These are phyloP conservation scores for Tephrocybe sp. DNA, from an alignment of 768 basidiomycete genomes.

Conservation along the genomic window DNA sequence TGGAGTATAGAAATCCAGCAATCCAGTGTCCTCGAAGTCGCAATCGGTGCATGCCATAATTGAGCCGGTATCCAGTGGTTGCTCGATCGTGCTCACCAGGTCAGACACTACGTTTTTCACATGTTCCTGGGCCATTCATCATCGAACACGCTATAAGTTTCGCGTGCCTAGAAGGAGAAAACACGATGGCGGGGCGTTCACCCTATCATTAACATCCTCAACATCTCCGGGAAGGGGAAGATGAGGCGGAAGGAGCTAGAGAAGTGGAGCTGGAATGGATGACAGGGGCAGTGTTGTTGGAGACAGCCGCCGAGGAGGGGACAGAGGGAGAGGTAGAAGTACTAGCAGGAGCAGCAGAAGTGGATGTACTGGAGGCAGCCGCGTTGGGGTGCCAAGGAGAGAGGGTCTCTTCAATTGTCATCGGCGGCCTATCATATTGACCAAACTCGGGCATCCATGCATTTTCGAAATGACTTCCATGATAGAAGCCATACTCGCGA, in stretches of 20 bases:
- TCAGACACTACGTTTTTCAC: too few species aligned
- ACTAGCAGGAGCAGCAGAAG: not conserved
- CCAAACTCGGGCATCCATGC: constrained; percentile 17
- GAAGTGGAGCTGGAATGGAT: not conserved
- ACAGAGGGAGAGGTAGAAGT: not conserved
- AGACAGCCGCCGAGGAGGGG: not conserved
- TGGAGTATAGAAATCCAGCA: too few species aligned
- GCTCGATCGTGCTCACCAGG: too few species aligned
- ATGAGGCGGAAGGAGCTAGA: too few species aligned
- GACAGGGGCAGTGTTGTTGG: not conserved
- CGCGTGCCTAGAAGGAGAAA: not conserved
- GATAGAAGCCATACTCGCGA: constrained; percentile 15
- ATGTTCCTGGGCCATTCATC: too few species aligned
- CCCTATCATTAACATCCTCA: not conserved
- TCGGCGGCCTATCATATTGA: constrained; percentile 6
- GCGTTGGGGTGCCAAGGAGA: not conserved
- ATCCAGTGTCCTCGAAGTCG: too few species aligned
- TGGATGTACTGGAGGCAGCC: not conserved
- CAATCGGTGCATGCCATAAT: too few species aligned
- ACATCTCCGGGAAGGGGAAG: too few species aligned
- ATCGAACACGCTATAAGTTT: not conserved
- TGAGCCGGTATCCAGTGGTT: too few species aligned
- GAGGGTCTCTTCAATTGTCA: constrained; percentile 8
- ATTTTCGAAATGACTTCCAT: constrained; percentile 15
- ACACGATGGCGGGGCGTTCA: not conserved